These are phyloP conservation scores for Trichoderma arundinaceum DNA, from an alignment of 2,329 filamentous ascomycete genomes.

Conservation along the genomic window DNA sequence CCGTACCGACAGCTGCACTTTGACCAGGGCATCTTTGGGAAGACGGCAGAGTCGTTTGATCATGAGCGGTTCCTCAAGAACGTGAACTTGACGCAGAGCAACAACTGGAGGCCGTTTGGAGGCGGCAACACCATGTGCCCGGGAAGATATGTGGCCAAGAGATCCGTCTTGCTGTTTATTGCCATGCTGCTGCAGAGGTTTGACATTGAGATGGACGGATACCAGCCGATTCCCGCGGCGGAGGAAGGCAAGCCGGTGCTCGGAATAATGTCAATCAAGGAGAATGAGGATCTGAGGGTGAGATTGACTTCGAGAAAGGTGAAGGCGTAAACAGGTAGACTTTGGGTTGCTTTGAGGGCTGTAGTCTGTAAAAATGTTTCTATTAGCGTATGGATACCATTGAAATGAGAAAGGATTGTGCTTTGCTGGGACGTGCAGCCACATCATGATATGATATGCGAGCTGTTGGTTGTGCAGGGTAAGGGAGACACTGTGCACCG, in stretches of 20 bases:
- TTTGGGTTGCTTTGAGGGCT: background rate
- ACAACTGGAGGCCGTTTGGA: conserved; percentile 39
- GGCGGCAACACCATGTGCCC: conserved; percentile 40
- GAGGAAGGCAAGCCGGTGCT: conserved; percentile 13
- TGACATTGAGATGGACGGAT: conserved; percentile 11
- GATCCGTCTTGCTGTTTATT: conserved; percentile 33
- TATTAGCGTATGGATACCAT: no score
- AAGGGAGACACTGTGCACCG: no score
- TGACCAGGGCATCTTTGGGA: conserved; percentile 34
- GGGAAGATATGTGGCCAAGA: conserved; percentile 36
- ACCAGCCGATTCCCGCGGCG: background rate
- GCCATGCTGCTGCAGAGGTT: conserved; percentile 38
- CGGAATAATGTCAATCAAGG: conserved; percentile 13
- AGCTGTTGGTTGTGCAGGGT: no score
- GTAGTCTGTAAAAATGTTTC: no score
- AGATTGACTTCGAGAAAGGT: conserved; percentile 2
- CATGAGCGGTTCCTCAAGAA: conserved; percentile 33
- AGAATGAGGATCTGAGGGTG: background rate
- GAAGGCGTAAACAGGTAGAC: background rate
- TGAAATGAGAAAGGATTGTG: background rate
- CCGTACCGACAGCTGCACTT: conserved; percentile 40
- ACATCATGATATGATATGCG: no score
- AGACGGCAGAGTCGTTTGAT: conserved; percentile 32
- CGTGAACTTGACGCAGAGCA: conserved; percentile 30
- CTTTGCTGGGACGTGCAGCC: no score